phyloP scores from a whole-genome alignment of 2,329 filamentous ascomycete species.

The Fragosphaeria purpurea region DNA sequence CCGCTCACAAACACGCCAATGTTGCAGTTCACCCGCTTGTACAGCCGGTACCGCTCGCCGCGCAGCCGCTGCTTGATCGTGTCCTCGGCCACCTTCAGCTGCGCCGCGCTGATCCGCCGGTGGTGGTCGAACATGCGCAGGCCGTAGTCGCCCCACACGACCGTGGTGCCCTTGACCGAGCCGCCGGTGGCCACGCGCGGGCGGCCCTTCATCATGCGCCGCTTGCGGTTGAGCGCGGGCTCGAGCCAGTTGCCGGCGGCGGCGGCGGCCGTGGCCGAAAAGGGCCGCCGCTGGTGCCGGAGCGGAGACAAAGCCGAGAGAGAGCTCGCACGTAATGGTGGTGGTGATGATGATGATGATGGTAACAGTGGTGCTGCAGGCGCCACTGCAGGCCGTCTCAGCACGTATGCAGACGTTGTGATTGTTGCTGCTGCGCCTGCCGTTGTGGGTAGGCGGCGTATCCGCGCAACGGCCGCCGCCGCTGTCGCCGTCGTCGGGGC shows the following conservation, averaged over 20 bases:
- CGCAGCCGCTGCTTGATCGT: slow-evolving; percentile 82
- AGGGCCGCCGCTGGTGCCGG: slow-evolving; percentile 41
- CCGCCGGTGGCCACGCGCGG: slow-evolving; percentile 84
- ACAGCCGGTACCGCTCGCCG: slow-evolving; percentile 85
- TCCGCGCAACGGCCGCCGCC: no score
- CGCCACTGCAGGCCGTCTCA: no score
- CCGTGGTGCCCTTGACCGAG: slow-evolving; percentile 82
- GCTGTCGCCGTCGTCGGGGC: no score
- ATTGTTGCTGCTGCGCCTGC: no score
- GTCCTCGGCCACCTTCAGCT: slow-evolving; percentile 85
- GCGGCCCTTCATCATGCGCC: slow-evolving; percentile 85
- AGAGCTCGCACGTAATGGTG: not conserved
- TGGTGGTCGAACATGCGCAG: slow-evolving; percentile 90
- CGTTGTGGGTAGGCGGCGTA: no score
- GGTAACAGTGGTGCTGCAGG: no score
- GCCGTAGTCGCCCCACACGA: slow-evolving; percentile 94
- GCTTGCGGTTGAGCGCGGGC: slow-evolving; percentile 64
- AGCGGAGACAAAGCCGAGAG: slow-evolving; percentile 19
- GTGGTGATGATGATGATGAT: no score
- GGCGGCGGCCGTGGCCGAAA: slow-evolving; percentile 57
- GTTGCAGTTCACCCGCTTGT: slow-evolving; percentile 83
- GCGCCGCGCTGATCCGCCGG: slow-evolving; percentile 74
- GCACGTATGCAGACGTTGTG: no score
- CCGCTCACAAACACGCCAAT: slow-evolving; percentile 92
- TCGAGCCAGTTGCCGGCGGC: slow-evolving; percentile 67